These are phyloP conservation scores for Podaxis mareebaensis DNA, from an alignment of 768 basidiomycete species.

Conservation along the genomic window DNA sequence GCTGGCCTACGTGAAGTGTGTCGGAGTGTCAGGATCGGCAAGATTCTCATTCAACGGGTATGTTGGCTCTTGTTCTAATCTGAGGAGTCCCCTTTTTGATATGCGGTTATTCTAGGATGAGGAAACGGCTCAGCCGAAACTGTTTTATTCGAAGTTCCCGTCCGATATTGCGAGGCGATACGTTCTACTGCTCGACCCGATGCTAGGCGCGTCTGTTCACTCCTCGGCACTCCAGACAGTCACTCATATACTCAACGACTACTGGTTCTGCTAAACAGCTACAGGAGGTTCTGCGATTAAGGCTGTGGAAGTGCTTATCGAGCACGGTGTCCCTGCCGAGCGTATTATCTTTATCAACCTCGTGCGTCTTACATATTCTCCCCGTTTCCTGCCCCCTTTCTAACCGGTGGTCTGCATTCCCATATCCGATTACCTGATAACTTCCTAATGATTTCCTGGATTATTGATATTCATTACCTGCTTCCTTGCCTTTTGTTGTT, in stretches of 20 bases:
- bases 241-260: not conserved
- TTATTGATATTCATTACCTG: not conserved
- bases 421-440: not conserved
- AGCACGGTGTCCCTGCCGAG: conserved; percentile 91
- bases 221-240: not conserved
- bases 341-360: conserved; percentile 94
- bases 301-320: conserved; percentile 91
- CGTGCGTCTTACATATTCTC: conserved; percentile 40
- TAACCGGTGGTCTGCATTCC: not conserved
- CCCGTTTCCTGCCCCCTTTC: not conserved
- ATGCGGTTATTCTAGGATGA: conserved; percentile 65
- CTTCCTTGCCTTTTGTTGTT: not conserved
- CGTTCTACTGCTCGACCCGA: conserved; percentile 93
- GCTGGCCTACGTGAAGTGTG: conserved; percentile 95
- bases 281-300: conserved; percentile 98
- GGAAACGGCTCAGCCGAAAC: conserved; percentile 88
- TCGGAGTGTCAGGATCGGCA: conserved; percentile 91
- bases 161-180: conserved; percentile 91
- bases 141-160: conserved; percentile 93
- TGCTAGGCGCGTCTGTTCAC: conserved; percentile 70
- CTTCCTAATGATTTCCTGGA: no score
- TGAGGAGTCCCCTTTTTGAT: not conserved
- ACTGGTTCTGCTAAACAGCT: conserved; percentile 40
- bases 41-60: conserved; percentile 96
- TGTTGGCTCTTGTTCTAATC: conserved; percentile 20